Evolutionary conservation across 2,329 filamentous ascomycete genomes (phyloP).

Genomic region (Xylaria sp.): DNA sequence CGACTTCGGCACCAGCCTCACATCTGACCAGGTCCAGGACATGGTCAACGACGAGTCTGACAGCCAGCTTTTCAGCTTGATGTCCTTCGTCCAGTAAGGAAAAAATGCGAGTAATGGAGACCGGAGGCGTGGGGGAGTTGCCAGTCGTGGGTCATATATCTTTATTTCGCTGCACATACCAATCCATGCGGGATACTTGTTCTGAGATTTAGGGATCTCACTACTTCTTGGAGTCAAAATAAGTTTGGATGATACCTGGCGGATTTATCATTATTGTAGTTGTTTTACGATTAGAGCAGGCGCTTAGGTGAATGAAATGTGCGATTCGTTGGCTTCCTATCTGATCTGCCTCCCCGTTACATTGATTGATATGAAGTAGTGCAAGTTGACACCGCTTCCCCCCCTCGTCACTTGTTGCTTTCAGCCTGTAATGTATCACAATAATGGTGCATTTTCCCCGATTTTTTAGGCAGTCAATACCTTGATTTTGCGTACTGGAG

Average conservation of each 20-base stretch:
- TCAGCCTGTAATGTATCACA: not conserved
- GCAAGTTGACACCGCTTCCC: not conserved
- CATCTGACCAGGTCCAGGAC: conserved; percentile 52
- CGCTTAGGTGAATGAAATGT: conserved; percentile 36
- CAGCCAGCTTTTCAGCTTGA: conserved; percentile 45
- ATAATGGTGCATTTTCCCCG: not conserved
- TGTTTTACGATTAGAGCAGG: conserved; percentile 31
- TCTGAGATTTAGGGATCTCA: conserved; percentile 5
- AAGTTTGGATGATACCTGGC: conserved; percentile 18
- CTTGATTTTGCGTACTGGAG: too few relatives aligned
- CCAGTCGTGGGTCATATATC: conserved; percentile 12
- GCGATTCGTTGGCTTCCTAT: conserved; percentile 14
- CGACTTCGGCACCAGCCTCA: conserved; percentile 56
- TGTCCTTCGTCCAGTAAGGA: conserved; percentile 39
- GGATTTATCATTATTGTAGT: conserved; percentile 14
- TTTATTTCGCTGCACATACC: conserved; percentile 33
- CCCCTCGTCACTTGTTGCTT: not conserved
- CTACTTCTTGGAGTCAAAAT: conserved; percentile 27
- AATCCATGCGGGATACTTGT: conserved; percentile 21
- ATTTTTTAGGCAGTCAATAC: too few relatives aligned
- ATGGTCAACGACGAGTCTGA: conserved; percentile 46
- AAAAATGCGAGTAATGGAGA: not conserved
- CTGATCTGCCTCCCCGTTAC: not conserved
- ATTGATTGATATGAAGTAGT: not conserved
- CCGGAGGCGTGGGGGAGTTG: not conserved